Conservation (phyloP, 768 basidiomycete genomes). For the Termitomyces sp. region DNA sequence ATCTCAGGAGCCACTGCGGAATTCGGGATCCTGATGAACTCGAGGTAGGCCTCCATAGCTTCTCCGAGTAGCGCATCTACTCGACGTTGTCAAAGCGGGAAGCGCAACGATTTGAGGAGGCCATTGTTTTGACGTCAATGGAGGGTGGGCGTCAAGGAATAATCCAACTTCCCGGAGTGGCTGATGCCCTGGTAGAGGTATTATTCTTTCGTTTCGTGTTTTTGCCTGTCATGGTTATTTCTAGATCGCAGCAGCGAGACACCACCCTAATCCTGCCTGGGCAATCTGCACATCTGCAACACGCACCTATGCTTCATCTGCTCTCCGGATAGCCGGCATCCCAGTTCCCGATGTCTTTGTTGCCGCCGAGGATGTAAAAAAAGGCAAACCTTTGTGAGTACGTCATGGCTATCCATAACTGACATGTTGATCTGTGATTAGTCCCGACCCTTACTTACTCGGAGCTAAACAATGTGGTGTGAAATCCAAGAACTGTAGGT, state of each 20-base stretch:
- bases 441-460: constrained; percentile 87
- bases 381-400: constrained; percentile 74
- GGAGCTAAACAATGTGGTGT: constrained; percentile 72
- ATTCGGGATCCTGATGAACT: constrained; percentile 64
- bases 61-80: background rate
- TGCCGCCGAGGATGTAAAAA: constrained; percentile 73
- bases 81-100: constrained; percentile 41
- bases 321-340: constrained; percentile 61
- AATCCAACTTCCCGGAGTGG: constrained; percentile 69
- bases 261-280: constrained; percentile 63
- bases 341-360: constrained; percentile 72
- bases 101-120: constrained; percentile 73
- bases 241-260: constrained; percentile 31
- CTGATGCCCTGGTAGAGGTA: constrained; percentile 52
- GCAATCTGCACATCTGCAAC: constrained; percentile 89
- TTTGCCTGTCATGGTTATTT: background rate
- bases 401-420: background rate
- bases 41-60: constrained; percentile 38
- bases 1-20: constrained; percentile 66
- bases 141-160: constrained; percentile 56
- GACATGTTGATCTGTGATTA: constrained; percentile 15
- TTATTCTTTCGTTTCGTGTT: constrained; percentile 1
- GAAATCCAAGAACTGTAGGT: constrained; percentile 54
- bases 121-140: constrained; percentile 60
- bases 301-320: constrained; percentile 63